These are phyloP conservation scores for Spizellomyces punctatus DNA, from an alignment of 192 early-diverging fungal genomes.

Conservation along the genomic window DNA sequence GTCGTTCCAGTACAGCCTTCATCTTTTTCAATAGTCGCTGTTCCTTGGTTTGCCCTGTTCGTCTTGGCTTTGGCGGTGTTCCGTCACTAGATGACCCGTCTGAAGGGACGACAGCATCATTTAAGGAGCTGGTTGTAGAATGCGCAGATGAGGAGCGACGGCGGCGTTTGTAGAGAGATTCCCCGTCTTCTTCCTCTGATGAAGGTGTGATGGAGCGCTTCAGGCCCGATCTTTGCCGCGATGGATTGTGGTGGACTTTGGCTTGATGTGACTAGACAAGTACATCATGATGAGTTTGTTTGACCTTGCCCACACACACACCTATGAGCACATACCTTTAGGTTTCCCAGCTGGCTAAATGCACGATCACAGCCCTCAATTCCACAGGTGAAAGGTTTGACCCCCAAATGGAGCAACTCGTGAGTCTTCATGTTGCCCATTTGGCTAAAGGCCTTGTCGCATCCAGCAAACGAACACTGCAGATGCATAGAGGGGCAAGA, in stretches of 20 bases:
- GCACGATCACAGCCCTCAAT: constrained; percentile 65
- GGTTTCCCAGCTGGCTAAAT: constrained; percentile 74
- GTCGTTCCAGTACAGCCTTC: constrained; percentile 24
- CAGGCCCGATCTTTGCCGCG: background rate
- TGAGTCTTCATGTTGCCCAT: constrained; percentile 83
- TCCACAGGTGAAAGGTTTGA: constrained; percentile 75
- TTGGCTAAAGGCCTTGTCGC: constrained; percentile 80
- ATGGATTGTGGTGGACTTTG: constrained; percentile 22
- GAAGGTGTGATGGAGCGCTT: constrained; percentile 17
- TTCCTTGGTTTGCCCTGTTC: constrained; percentile 11
- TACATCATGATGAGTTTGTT: background rate
- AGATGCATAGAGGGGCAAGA: background rate
- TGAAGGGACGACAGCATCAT: background rate
- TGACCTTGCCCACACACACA: background rate
- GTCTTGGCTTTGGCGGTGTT: background rate
- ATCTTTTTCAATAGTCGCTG: constrained; percentile 8
- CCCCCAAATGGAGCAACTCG: constrained; percentile 74
- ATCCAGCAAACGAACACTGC: constrained; percentile 62
- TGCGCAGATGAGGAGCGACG: background rate
- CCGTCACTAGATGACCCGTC: background rate
- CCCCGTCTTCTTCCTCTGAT: constrained; percentile 11
- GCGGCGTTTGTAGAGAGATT: background rate
- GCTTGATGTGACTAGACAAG: constrained; percentile 20
- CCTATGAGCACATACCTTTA: constrained; percentile 35
- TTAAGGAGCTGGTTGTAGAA: background rate